phyloP scores from a whole-genome alignment of 192 early-diverging fungal species.

The Phycomyces blakesleeanus region DNA sequence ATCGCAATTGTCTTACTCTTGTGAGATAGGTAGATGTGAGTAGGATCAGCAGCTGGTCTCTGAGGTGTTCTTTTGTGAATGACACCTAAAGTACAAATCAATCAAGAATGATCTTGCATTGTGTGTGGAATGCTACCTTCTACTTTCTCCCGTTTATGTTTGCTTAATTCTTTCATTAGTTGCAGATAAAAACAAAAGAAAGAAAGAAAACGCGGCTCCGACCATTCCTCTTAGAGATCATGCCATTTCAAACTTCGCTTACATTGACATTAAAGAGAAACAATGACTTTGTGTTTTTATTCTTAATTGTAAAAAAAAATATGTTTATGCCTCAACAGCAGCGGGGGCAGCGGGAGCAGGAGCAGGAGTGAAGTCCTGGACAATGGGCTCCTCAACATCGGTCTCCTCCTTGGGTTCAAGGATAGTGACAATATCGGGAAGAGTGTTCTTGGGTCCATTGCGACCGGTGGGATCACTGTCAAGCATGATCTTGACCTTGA shows the following conservation, averaged over 20 bases:
- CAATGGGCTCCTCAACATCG: constrained; percentile 62
- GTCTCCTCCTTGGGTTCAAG: constrained; percentile 88
- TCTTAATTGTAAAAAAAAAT: not conserved
- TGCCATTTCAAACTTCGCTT: not conserved
- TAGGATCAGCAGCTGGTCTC: constrained; percentile 57
- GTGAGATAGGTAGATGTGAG: constrained; percentile 77
- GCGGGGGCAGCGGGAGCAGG: constrained; percentile 19
- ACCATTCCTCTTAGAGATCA: not conserved
- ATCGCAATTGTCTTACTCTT: constrained; percentile 58
- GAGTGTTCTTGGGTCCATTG: constrained; percentile 89
- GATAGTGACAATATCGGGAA: constrained; percentile 96
- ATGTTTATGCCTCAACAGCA: constrained; percentile 23
- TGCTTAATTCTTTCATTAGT: no score
- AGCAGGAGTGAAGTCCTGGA: constrained; percentile 52
- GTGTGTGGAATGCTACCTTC: not conserved
- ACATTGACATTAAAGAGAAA: not conserved
- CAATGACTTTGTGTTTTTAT: not conserved
- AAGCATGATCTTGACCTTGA: constrained; percentile 99
- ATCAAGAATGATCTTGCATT: not conserved
- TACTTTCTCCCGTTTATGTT: not conserved
- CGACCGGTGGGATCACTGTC: constrained; percentile 92
- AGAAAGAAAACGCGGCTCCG: constrained; percentile 3
- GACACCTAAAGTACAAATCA: constrained; percentile 20
- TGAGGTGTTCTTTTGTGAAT: constrained; percentile 60
- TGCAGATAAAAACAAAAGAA: not conserved